A percentile compares a stretch with the other conserved stretches of the same genome.
Conservation (phyloP, 768 basidiomycete species). For the Fibroporia radiculosa region DNA sequence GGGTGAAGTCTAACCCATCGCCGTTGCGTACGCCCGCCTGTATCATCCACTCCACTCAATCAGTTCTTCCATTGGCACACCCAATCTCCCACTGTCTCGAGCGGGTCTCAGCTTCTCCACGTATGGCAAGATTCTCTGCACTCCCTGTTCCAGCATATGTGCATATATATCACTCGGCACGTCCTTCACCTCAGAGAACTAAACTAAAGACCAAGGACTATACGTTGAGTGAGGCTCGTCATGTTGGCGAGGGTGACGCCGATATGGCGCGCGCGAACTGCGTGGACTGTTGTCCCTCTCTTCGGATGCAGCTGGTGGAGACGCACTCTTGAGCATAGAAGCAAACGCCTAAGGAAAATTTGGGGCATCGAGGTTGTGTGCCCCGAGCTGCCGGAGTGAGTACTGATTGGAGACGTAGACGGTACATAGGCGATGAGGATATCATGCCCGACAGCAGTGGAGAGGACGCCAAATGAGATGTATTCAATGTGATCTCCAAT, state of each 20-base stretch:
- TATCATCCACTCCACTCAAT: conserved; percentile 53
- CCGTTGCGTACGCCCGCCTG: no score
- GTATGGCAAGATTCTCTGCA: conserved; percentile 40
- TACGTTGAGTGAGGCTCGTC: conserved; percentile 56
- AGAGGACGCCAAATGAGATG: conserved; percentile 75
- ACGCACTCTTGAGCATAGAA: conserved; percentile 32
- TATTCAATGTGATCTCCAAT: conserved; percentile 83
- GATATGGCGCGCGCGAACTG: conserved; percentile 55
- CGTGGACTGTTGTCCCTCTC: conserved; percentile 30
- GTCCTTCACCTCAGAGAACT: conserved; percentile 17
- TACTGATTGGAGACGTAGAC: conserved; percentile 14
- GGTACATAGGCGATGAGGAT: conserved; percentile 72
- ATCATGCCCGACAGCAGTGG: conserved; percentile 79
- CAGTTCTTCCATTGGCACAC: conserved; percentile 73
- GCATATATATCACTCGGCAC: conserved; percentile 39
- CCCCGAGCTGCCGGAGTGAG: conserved; percentile 44
- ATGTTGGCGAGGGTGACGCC: conserved; percentile 31
- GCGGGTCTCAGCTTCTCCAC: conserved; percentile 48
- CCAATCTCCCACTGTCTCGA: conserved; percentile 37
- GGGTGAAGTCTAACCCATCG: no score
- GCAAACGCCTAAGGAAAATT: conserved; percentile 55
- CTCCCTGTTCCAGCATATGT: conserved; percentile 35
- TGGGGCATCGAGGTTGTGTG: conserved; percentile 53
- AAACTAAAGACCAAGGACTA: conserved; percentile 53
- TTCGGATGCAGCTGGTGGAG: conserved; percentile 17